Conservation (phyloP, 805 yeast genomes). For the Ogataea salicorniae region DNA sequence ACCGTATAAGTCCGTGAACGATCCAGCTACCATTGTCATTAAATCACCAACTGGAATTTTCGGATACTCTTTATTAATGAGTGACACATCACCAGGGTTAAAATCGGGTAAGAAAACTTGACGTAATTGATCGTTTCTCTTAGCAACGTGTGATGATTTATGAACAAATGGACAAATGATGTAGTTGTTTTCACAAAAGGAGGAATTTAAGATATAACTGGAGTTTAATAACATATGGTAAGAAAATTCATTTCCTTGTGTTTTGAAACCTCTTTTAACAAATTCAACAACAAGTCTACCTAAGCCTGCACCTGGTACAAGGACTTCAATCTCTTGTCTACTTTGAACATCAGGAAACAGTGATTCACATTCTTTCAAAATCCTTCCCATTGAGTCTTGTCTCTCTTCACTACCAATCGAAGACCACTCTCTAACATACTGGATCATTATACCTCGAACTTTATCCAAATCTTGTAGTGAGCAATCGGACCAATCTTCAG, state of each 20-base stretch:
- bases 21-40: slow-evolving; percentile 72
- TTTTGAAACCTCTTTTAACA: slow-evolving; percentile 48
- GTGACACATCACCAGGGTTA: slow-evolving; percentile 36
- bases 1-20: slow-evolving; percentile 64
- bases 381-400: slow-evolving; percentile 31
- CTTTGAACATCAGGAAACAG: slow-evolving; percentile 33
- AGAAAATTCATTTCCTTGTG: slow-evolving; percentile 65
- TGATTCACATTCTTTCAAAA: slow-evolving; percentile 32
- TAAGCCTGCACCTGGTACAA: slow-evolving; percentile 63
- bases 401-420: slow-evolving; percentile 47
- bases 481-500: slow-evolving; percentile 39
- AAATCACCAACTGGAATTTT: slow-evolving; percentile 40
- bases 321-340: slow-evolving; percentile 38
- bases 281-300: slow-evolving; percentile 56
- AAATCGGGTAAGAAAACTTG: slow-evolving; percentile 51
- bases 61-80: slow-evolving; percentile 32
- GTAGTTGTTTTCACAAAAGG: slow-evolving; percentile 35
- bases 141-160: slow-evolving; percentile 40
- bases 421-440: slow-evolving; percentile 60
- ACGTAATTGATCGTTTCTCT: slow-evolving; percentile 43
- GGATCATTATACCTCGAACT: slow-evolving; percentile 51
- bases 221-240: slow-evolving; percentile 60
- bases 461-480: slow-evolving; percentile 46
- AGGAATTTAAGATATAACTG: slow-evolving; percentile 46
- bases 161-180: slow-evolving; percentile 53